Evolutionary conservation across 1,284 basidiomycete genomes (phyloP), one percentile per base, ranked within the genome.

Genomic region (Leccinum colubrinum): DNA sequence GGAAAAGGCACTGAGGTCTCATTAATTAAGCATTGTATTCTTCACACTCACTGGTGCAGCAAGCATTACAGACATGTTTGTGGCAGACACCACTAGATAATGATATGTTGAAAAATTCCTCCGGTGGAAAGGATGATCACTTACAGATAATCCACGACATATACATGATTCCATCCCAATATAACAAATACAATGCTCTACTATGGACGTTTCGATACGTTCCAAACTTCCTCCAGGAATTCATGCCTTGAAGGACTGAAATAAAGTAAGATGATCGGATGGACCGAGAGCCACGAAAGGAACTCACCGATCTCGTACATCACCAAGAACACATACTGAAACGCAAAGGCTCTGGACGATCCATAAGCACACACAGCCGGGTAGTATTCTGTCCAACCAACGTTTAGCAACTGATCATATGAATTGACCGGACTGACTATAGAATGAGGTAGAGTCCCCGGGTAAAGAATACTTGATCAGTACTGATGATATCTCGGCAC

Each of bases 161-260:
- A 41, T 41, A 41, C 15, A 41, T 9, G 39, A 41, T 41, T 41
- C 39, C 39, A 4, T 41, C 39, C 39, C 39, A 41, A 41, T 41
- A 71, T 0, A 73, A 43, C 11, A 59, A 63, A 50, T 61, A 69
- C 53, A 74, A 43, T 4, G 61, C n/a, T 33, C 27, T 60, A 53
- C 68, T 73, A 1, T 20, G 56, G 9, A 70, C 0, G 25, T 27
- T 5, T 20, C 67, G 66, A 51, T 73, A 74, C 11, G 61, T 62
- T 46, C 60, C 41, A 22, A 73, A 72, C 58, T 63, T 74, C 43
- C 61, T 66, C 70, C 70, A 73, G 5, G 64, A 56, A 62, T 55
- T 71, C 69, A 70, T 70, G 15, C 64, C 17, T 55, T 71, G 68
- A 58, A 70, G 71, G 9, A 73, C 71, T 72, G 9, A 8, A 46